Evolutionary conservation across 2,329 filamentous ascomycete genomes (phyloP).

Genomic region (Diaporthe capsici): DNA sequence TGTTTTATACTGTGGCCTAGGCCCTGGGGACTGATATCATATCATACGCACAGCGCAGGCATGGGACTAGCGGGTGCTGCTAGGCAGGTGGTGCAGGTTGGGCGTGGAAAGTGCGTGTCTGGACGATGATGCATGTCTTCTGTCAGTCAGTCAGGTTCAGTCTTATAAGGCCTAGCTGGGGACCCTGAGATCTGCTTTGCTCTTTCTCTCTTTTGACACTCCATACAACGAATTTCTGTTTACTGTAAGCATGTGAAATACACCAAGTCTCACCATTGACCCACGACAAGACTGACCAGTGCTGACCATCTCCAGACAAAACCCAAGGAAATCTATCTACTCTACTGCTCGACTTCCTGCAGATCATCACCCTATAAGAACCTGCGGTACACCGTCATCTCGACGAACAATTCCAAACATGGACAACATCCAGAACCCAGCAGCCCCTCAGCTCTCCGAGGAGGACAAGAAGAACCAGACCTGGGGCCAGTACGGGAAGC

Average conservation of each 20-base stretch:
- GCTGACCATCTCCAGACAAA: not conserved
- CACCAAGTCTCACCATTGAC: not conserved
- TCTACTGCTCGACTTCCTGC: not conserved
- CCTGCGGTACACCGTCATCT: not conserved
- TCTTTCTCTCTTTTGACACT: not conserved
- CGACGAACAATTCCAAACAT: slow-evolving; percentile 1
- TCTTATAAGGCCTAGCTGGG: slow-evolving; percentile 24
- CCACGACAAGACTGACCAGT: not conserved
- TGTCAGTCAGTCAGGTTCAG: not conserved
- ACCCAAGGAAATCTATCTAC: not conserved
- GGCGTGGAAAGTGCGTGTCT: not conserved
- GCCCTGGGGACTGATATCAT: slow-evolving; percentile 25
- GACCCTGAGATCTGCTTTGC: slow-evolving; percentile 1
- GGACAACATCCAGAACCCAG: slow-evolving; percentile 21
- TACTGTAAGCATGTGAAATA: slow-evolving; percentile 1
- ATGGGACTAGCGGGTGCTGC: not conserved
- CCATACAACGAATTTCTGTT: not conserved
- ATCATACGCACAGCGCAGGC: not conserved
- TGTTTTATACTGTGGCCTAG: not conserved
- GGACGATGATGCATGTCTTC: slow-evolving; percentile 1
- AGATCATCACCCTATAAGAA: not conserved
- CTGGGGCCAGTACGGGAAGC: slow-evolving; percentile 52
- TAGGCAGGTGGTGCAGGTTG: not conserved
- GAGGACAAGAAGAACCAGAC: slow-evolving; percentile 39
- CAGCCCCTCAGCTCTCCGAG: slow-evolving; percentile 27